These are phyloP conservation scores for Naegleria lovaniensis DNA, from an alignment of 208 protist genomes.

Conservation along the genomic window DNA sequence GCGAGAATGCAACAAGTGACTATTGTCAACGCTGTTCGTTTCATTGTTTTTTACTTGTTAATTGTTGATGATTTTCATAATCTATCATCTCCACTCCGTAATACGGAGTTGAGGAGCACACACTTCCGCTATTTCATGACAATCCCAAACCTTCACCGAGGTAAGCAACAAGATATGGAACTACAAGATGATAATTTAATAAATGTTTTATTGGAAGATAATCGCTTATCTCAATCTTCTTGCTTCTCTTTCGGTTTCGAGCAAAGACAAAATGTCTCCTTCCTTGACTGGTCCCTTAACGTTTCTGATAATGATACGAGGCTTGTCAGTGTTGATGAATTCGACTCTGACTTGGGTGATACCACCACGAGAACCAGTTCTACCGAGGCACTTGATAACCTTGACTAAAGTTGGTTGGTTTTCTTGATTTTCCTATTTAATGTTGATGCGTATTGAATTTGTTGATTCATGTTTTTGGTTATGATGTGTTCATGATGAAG, in stretches of 20 bases:
- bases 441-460: too few species aligned
- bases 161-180: neutral
- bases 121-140: too few species aligned
- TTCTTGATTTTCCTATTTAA: neutral
- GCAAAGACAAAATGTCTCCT: constrained; percentile 96
- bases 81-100: too few species aligned
- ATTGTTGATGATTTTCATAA: too few species aligned
- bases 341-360: constrained; percentile 92
- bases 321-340: constrained; percentile 81
- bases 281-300: constrained; percentile 97
- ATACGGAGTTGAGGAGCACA: too few species aligned
- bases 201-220: neutral
- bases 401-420: constrained; percentile 82
- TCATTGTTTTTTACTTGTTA: too few species aligned
- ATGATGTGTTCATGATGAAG: too few species aligned
- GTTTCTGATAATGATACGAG: constrained; percentile 96
- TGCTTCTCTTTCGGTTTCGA: constrained; percentile 99
- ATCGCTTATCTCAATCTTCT: constrained; percentile 91
- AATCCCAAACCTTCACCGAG: too few species aligned
- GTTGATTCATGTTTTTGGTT: too few species aligned
- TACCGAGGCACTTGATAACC: constrained; percentile 95
- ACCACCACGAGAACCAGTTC: constrained; percentile 98
- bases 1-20: too few species aligned
- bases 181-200: neutral
- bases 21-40: too few species aligned